phyloP scores from a whole-genome alignment of 805 yeast genomes.

The Metschnikowia amazonensis region DNA sequence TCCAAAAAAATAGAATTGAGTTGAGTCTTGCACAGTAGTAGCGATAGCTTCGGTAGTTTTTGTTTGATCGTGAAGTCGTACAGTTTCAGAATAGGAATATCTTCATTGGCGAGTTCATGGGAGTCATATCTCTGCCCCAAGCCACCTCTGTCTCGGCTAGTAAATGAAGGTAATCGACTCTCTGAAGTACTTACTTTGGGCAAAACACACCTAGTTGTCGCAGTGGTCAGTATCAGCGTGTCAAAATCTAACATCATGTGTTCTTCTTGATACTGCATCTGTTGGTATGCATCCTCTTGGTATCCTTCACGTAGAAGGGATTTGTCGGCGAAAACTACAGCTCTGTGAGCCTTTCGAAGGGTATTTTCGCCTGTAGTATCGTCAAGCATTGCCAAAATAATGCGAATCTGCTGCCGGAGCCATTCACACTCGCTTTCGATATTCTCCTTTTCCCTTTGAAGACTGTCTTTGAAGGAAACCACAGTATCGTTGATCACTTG shows the following conservation, averaged over 20 bases:
- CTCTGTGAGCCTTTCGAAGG: slow-evolving; percentile 21
- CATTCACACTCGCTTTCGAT: slow-evolving; percentile 43
- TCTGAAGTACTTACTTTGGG: background rate
- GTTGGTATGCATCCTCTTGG: slow-evolving; percentile 24
- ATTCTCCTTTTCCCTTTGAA: slow-evolving; percentile 30
- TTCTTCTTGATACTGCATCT: slow-evolving; percentile 10
- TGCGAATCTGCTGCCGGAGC: slow-evolving; percentile 40
- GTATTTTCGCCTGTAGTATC: slow-evolving; percentile 30
- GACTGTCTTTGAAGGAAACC: slow-evolving; percentile 19
- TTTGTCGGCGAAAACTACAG: slow-evolving; percentile 30
- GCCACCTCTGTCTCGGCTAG: background rate
- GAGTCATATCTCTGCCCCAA: slow-evolving; percentile 3
- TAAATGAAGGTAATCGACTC: background rate
- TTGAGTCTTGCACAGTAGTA: slow-evolving; percentile 28
- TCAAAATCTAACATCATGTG: slow-evolving; percentile 4
- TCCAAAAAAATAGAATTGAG: slow-evolving; percentile 36
- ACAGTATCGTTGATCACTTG: slow-evolving; percentile 48
- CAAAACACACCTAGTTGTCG: background rate
- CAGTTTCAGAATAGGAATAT: slow-evolving; percentile 20
- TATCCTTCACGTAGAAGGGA: slow-evolving; percentile 28
- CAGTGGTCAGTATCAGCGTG: slow-evolving; percentile 1
- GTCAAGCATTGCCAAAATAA: slow-evolving; percentile 38
- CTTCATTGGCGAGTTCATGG: slow-evolving; percentile 8
- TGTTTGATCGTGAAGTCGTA: slow-evolving; percentile 24
- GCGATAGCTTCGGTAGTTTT: slow-evolving; percentile 25